These are phyloP conservation scores for Sclerotinia sclerotiorum DNA, from an alignment of 2,329 filamentous ascomycete species.

Conservation along the genomic window DNA sequence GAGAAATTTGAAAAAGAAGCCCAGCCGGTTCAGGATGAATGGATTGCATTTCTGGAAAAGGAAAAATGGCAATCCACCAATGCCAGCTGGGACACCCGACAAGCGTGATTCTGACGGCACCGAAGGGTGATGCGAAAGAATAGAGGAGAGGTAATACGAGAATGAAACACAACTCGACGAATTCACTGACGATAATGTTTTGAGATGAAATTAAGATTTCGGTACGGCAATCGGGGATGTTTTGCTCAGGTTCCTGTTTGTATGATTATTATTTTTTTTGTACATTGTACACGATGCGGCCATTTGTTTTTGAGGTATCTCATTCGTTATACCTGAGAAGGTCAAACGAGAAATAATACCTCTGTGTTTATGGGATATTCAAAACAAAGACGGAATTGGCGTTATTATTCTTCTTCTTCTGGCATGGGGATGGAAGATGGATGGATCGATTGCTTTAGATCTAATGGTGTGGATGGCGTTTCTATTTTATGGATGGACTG, in stretches of 20 bases:
- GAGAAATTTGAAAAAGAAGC: constrained; percentile 58
- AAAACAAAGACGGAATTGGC: constrained; percentile 19
- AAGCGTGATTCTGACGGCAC: constrained; percentile 16
- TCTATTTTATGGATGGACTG: not conserved
- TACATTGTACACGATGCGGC: constrained; percentile 23
- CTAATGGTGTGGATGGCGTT: constrained; percentile 9
- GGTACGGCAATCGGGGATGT: constrained; percentile 17
- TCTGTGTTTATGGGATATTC: constrained; percentile 23
- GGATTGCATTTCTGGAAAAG: constrained; percentile 39
- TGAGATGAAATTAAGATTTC: constrained; percentile 25
- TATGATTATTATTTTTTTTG: constrained; percentile 24
- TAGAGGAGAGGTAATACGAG: constrained; percentile 3
- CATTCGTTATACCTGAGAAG: not conserved
- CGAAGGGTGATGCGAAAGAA: constrained; percentile 8
- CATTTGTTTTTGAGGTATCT: constrained; percentile 16
- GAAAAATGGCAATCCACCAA: constrained; percentile 38
- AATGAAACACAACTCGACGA: constrained; percentile 17
- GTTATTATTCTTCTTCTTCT: constrained; percentile 2
- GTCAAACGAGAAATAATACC: constrained; percentile 16
- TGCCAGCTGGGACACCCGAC: constrained; percentile 25
- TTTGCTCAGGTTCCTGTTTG: constrained; percentile 22
- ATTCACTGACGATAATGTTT: constrained; percentile 24
- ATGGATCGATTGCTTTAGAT: constrained; percentile 1
- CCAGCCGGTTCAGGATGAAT: constrained; percentile 64
- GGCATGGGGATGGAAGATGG: constrained; percentile 16